Evolutionary conservation across 148 eudicot species (phyloP), one percentile per base, ranked within the genome.

Genomic region (Rheum nobile): DNA sequence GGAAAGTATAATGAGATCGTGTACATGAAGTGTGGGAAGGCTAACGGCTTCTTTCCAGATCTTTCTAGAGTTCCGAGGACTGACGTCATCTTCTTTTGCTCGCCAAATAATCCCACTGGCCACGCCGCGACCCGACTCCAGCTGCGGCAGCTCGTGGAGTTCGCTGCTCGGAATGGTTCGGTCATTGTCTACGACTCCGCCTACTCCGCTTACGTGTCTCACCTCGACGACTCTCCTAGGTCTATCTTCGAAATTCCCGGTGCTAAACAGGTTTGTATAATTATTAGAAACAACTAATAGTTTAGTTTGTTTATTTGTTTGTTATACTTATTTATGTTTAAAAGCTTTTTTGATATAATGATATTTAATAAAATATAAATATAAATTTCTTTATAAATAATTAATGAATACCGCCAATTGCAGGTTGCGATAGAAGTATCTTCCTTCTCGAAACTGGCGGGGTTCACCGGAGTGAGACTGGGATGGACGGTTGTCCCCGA

Each of bases 101-200:
- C 93, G 6, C 96, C 98, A 9, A 90, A 93, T 71, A 93, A 93
- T 74, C 98, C 96, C 8, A 93, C 98, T 1, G 96, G 96, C 22
- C 87, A 90, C 54, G 92, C 98, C 55, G 92, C 96, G 8, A 76
- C 98, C 7, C 47, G 84, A 37, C 61, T 63, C 26, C 92, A 93
- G 59, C 77, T 90, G 50, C 39, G 79, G 48, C 85, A 85, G 11
- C 88, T 93, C 11, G 92, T 93, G 12, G 78, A 90, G 1, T 89
- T 90, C 78, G 96, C 96, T 3, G 78, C 72, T 48, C 24, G 50
- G 6, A 90, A 93, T 67, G 94, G 98, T 12, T 93, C 94, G 0
- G 89, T 93, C 8, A 89, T 93, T 21, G 87, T 89, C 1, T 89
- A 84, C 72, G 98, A 90, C 74, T 84, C 98, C 28, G 98, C 98